Percentiles rank a stretch among this genome's conserved stretches.
Conservation (phyloP, 371 early-diverging fungal genomes). For the Fennellomyces sp. region DNA sequence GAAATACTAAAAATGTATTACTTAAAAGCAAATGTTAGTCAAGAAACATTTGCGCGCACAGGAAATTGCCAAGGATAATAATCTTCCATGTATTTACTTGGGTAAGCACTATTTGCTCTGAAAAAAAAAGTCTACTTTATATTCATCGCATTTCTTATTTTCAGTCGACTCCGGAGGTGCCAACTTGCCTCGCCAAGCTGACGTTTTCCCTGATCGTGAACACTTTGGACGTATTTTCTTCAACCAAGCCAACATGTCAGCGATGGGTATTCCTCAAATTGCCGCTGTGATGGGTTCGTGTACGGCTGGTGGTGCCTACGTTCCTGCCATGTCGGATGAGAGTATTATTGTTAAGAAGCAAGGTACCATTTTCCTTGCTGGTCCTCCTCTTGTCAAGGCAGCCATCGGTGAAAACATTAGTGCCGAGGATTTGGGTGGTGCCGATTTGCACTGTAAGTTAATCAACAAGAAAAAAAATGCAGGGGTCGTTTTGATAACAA, state of each 20-base stretch:
- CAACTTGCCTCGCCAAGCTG: constrained; percentile 93
- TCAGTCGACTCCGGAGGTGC: constrained; percentile 97
- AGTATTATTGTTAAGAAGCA: constrained; percentile 95
- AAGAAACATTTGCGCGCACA: constrained; percentile 98
- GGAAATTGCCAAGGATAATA: constrained; percentile 95
- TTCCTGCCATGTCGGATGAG: constrained; percentile 99
- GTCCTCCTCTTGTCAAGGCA: constrained; percentile 96
- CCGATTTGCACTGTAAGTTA: constrained; percentile 92
- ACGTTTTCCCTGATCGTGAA: constrained; percentile 97
- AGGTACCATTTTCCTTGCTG: constrained; percentile 97
- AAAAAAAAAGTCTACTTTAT: neutral
- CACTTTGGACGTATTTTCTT: constrained; percentile 98
- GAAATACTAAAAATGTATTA: neutral
- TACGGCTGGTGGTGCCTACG: constrained; percentile 99
- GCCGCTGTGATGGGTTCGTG: constrained; percentile 98
- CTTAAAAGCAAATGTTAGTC: constrained; percentile 51
- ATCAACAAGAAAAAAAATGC: neutral
- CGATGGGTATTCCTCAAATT: constrained; percentile 90
- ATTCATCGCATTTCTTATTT: neutral
- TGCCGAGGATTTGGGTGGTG: constrained; percentile 97
- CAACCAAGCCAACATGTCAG: constrained; percentile 92
- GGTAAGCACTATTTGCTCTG: constrained; percentile 47
- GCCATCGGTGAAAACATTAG: constrained; percentile 96
- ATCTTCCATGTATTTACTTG: constrained; percentile 94
- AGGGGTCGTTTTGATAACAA: neutral